Conservation (phyloP, 2,329 filamentous ascomycete species). For the Fusarium subtropicale region DNA sequence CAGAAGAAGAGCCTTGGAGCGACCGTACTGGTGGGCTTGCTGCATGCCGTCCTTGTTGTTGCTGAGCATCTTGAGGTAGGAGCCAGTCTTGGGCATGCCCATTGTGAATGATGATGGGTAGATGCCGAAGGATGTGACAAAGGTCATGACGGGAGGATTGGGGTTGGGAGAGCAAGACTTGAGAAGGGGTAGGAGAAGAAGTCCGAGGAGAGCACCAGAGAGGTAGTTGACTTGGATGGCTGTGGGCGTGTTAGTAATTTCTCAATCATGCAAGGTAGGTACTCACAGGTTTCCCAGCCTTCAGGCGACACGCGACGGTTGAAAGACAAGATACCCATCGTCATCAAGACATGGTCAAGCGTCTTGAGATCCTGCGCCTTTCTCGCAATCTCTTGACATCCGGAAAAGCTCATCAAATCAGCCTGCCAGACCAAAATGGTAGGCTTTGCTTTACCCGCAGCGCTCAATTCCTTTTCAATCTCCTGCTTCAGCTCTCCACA, state of each 20-base stretch:
- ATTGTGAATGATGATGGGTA: constrained; percentile 55
- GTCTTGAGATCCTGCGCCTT: constrained; percentile 46
- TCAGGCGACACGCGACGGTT: constrained; percentile 52
- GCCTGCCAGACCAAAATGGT: constrained; percentile 53
- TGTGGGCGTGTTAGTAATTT: constrained; percentile 2
- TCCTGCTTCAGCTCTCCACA: constrained; percentile 49
- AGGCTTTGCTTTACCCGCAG: constrained; percentile 42
- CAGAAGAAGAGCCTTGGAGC: constrained; percentile 53
- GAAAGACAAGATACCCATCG: constrained; percentile 54
- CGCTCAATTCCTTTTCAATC: constrained; percentile 50
- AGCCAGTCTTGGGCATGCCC: constrained; percentile 48
- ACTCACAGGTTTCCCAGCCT: constrained; percentile 55
- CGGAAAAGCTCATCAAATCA: constrained; percentile 53
- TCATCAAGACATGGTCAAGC: constrained; percentile 54
- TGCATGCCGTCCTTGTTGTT: constrained; percentile 53
- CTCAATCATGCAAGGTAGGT: fast-evolving
- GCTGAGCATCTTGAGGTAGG: constrained; percentile 52
- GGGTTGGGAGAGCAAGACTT: constrained; percentile 50
- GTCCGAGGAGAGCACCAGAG: constrained; percentile 50
- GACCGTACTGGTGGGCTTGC: constrained; percentile 54
- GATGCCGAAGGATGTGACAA: constrained; percentile 54
- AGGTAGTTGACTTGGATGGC: constrained; percentile 55
- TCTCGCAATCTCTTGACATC: constrained; percentile 49
- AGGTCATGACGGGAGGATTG: constrained; percentile 52
- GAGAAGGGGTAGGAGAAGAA: constrained; percentile 51